Conservation (phyloP, 1,139 yeast genomes). For the Protomyces inouyei region DNA sequence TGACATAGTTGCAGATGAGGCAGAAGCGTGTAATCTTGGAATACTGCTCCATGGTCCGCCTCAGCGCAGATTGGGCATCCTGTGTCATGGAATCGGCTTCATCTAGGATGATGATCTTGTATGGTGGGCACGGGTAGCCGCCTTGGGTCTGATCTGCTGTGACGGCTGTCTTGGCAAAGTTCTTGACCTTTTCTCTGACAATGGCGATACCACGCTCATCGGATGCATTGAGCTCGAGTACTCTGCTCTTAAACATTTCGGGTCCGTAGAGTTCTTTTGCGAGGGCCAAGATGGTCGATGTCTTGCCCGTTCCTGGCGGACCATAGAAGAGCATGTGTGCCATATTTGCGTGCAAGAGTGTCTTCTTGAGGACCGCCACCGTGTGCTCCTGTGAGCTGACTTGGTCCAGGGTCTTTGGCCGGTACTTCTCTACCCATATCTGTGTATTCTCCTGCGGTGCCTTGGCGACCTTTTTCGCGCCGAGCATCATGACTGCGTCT, state of each 20-base stretch:
- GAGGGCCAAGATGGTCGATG: conserved; percentile 84
- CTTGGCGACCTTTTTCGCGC: neutral
- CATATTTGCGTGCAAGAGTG: conserved; percentile 67
- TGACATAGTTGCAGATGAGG: conserved; percentile 88
- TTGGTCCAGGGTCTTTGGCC: conserved; percentile 79
- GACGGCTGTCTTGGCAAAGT: conserved; percentile 81
- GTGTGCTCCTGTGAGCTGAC: conserved; percentile 92
- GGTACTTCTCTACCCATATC: conserved; percentile 35
- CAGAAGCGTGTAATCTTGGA: conserved; percentile 89
- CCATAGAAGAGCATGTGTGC: conserved; percentile 97
- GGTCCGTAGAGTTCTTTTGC: conserved; percentile 74
- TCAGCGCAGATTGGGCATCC: conserved; percentile 91
- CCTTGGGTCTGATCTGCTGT: conserved; percentile 68
- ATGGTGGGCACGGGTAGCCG: conserved; percentile 90
- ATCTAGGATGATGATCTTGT: conserved; percentile 73
- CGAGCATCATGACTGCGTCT: neutral
- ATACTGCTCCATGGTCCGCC: conserved; percentile 95
- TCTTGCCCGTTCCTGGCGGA: conserved; percentile 96
- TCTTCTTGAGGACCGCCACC: conserved; percentile 72
- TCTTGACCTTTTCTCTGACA: conserved; percentile 86
- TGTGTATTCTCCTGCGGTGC: neutral
- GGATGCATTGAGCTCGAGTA: conserved; percentile 87
- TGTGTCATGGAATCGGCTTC: conserved; percentile 99
- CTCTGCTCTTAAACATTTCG: conserved; percentile 61
- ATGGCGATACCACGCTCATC: conserved; percentile 93